These are phyloP conservation scores for Cinnamomum chago DNA, from an alignment of 164 flowering plant genomes.

Conservation along the genomic window DNA sequence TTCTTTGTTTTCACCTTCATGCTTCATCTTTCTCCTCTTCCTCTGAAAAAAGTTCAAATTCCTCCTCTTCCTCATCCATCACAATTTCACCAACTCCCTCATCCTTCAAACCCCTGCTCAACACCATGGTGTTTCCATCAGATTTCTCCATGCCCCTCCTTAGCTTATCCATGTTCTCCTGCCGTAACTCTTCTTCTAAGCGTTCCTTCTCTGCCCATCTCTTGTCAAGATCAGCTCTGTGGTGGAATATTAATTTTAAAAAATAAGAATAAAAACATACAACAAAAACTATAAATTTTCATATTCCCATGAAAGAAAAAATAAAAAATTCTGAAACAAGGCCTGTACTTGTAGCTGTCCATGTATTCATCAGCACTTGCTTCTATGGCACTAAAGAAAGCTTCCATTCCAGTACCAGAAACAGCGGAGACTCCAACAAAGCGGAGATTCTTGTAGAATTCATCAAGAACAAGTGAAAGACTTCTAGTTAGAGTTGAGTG, in stretches of 20 bases:
- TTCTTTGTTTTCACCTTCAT: slow-evolving; percentile 75
- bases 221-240: slow-evolving; percentile 90
- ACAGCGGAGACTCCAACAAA: slow-evolving; percentile 95
- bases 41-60: slow-evolving; percentile 37
- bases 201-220: slow-evolving; percentile 78
- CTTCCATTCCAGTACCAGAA: slow-evolving; percentile 85
- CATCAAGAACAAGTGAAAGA: slow-evolving; percentile 80
- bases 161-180: slow-evolving; percentile 76
- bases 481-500: slow-evolving; percentile 68
- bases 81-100: slow-evolving; percentile 19
- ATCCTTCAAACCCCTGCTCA: slow-evolving; percentile 85
- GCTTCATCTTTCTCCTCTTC: slow-evolving; percentile 44
- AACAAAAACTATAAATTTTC: neutral
- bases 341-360: slow-evolving; percentile 76
- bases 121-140: slow-evolving; percentile 64
- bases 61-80: slow-evolving; percentile 50
- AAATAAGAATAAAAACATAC: neutral
- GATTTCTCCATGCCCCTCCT: slow-evolving; percentile 81
- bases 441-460: slow-evolving; percentile 75
- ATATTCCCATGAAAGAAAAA: neutral
- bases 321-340: neutral
- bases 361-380: slow-evolving; percentile 87
- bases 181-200: slow-evolving; percentile 67
- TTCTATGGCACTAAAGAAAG: slow-evolving; percentile 76
- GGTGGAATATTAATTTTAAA: slow-evolving; percentile 1